Conservation (phyloP, 2,329 filamentous ascomycete genomes). For the Dendryphion nanum region DNA sequence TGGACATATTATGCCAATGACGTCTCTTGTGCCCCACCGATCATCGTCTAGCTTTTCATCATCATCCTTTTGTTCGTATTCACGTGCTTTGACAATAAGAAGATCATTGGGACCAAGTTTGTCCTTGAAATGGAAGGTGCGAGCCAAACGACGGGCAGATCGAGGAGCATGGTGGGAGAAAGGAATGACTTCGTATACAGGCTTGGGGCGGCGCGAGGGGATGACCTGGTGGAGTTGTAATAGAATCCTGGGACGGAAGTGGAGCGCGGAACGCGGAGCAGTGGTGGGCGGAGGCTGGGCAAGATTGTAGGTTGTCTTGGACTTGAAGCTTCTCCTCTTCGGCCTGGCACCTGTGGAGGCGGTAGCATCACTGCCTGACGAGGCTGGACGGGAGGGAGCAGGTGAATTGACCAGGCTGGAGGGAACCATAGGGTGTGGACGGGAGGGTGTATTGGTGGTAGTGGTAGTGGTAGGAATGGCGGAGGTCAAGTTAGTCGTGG, state of each 20-base stretch:
- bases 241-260: constrained; percentile 66
- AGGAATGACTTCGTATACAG: constrained; percentile 72
- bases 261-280: constrained; percentile 59
- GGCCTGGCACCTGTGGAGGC: constrained; percentile 35
- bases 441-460: constrained; percentile 2
- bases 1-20: constrained; percentile 69
- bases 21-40: constrained; percentile 50
- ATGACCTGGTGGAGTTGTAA: constrained; percentile 71
- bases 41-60: constrained; percentile 51
- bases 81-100: constrained; percentile 68
- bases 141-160: constrained; percentile 52
- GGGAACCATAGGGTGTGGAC: too few species aligned
- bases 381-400: constrained; percentile 34
- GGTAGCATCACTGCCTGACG: constrained; percentile 35
- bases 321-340: constrained; percentile 50
- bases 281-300: constrained; percentile 64
- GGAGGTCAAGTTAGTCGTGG: background rate
- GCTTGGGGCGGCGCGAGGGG: constrained; percentile 59
- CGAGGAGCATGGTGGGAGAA: constrained; percentile 58
- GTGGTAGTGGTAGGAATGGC: constrained; percentile 7
- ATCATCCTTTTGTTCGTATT: constrained; percentile 51
- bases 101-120: constrained; percentile 68
- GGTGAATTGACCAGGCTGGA: constrained; percentile 8
- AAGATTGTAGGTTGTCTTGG: constrained; percentile 64
- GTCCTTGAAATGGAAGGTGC: constrained; percentile 62